A percentile compares a stretch with the other conserved stretches of the same genome.
Conservation (phyloP, 169 alveolate species). For the Plasmodium inui region DNA sequence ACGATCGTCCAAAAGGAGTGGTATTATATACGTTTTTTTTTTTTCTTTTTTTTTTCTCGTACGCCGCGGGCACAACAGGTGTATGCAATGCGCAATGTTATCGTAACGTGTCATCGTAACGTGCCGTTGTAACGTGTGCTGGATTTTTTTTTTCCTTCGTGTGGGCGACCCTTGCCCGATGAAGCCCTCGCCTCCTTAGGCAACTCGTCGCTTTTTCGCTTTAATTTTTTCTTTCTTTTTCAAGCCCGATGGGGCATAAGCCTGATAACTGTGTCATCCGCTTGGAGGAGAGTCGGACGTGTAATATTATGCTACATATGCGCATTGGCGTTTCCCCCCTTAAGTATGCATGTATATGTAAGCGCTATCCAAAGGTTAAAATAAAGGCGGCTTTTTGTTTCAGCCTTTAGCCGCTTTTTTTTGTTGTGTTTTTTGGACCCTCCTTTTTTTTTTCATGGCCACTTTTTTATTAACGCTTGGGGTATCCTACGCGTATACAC, state of each 20-base stretch:
- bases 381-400: not conserved
- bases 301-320: not conserved
- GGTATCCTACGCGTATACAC: not conserved
- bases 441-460: not conserved
- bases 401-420: not conserved
- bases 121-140: not conserved
- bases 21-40: not conserved
- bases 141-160: not conserved
- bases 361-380: not conserved
- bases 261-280: not conserved
- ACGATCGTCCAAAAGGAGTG: not conserved
- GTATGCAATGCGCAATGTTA: not conserved
- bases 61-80: not conserved
- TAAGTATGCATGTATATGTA: conserved; percentile 8
- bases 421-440: not conserved
- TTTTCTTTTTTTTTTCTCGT: not conserved
- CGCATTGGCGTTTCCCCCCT: not conserved
- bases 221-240: not conserved
- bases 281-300: not conserved
- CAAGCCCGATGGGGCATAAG: not conserved
- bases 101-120: not conserved
- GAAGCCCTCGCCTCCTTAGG: not conserved
- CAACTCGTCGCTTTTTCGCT: not conserved
- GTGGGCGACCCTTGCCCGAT: not conserved
- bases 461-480: not conserved